Conservation (phyloP, 768 basidiomycete genomes). For the Hericium alpestre region DNA sequence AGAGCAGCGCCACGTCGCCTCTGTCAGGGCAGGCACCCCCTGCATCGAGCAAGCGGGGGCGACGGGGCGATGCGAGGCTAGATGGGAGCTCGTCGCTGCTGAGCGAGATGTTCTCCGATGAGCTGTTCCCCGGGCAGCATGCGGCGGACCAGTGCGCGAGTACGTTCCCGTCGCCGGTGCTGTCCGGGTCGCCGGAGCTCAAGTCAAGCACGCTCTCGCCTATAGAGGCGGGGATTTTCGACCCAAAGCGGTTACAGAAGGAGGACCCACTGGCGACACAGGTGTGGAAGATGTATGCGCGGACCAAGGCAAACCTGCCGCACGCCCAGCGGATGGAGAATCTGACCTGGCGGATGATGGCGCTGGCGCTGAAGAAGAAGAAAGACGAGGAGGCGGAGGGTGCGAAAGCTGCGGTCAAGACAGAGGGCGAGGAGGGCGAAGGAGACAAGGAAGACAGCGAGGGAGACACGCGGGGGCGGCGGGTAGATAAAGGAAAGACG, state of each 20-base stretch:
- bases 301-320: conserved; percentile 79
- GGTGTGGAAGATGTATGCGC: conserved; percentile 94
- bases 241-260: conserved; percentile 59
- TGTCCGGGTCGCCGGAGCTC: conserved; percentile 63
- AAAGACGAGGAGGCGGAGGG: conserved; percentile 33
- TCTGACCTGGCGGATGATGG: conserved; percentile 98
- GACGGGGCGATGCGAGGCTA: background rate
- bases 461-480: conserved; percentile 52
- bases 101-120: conserved; percentile 39
- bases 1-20: conserved; percentile 17
- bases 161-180: conserved; percentile 52
- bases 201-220: conserved; percentile 30
- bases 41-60: conserved; percentile 3
- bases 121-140: conserved; percentile 42
- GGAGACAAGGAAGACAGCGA: conserved; percentile 8
- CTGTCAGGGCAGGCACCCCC: conserved; percentile 14
- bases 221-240: conserved; percentile 27
- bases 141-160: conserved; percentile 33
- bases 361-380: conserved; percentile 83
- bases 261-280: conserved; percentile 91
- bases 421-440: conserved; percentile 16
- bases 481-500: conserved; percentile 72
- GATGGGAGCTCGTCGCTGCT: conserved; percentile 29
- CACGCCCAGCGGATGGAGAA: conserved; percentile 97
- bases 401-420: conserved; percentile 12